Base-by-base conservation (phyloP, 768 basidiomycete genomes). In the Hirschioporus abietinus region DNA sequence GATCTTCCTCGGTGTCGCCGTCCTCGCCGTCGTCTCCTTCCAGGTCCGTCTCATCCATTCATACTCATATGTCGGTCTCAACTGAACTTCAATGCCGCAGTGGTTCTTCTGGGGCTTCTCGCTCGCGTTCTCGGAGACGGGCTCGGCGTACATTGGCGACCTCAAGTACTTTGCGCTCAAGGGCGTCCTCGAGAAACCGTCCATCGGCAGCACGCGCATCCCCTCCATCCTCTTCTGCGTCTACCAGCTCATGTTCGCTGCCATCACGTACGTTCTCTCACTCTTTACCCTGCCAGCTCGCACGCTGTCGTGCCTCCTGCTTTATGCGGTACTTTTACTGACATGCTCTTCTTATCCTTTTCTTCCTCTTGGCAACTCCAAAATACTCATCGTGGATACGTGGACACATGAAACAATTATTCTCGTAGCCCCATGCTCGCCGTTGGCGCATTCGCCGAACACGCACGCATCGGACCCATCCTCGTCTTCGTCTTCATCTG, bases 11-110 rank as follows among this genome's bases (percentile, higher is more conserved):
- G 87, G 86, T 65, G 88, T 95, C 83, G 83, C 90, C 71, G 84
- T 86, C 0, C 72, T 95, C 15, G 95, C 88, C 0, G 84, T 91
- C 71, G 91, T 94, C 35, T 89, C 89, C 4, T 94, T 95, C 80
- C 69, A 95, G 94, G 94, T 95, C 94, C 82, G 95, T 96, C 83
- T 97, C 96, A 96, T 96, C 96, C 69, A 73, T 36, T 68, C 72
- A 62, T 1, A 34, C 7, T 15, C 42, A 12, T 10, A 26, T n/a
- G n/a, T 17, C 57, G 27, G 2, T 61, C 30, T 7, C 3, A 61
- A 3, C 60, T 15, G 17, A 25, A 7, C 15, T 35, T 36, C 12
- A 4, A 7, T 34, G 1, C 1, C 10, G 17, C 1, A 2, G n/a
- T 15, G 2, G 0, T 34, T 61, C 60, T 25, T 34, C 60, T 61